These are phyloP conservation scores for Penicillium rolfsii DNA, from an alignment of 2,329 filamentous ascomycete species.

Conservation along the genomic window DNA sequence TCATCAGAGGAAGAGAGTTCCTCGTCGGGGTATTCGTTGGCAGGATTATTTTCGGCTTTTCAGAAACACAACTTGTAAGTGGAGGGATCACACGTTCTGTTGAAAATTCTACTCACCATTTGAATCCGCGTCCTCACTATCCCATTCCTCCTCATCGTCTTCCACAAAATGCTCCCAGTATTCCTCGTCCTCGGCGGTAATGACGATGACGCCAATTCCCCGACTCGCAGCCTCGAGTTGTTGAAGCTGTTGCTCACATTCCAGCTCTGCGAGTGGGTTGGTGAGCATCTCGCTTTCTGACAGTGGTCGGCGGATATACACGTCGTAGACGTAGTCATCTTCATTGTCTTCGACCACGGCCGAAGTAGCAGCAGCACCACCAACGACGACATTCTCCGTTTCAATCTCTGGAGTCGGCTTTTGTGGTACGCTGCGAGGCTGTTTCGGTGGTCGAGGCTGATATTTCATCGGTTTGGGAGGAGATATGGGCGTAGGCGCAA, in stretches of 20 bases:
- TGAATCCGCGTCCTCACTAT: conserved; percentile 65
- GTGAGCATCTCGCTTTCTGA: conserved; percentile 38
- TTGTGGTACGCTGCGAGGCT: conserved; percentile 23
- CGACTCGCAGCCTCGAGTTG: conserved; percentile 37
- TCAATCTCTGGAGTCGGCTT: neutral
- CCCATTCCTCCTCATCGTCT: conserved; percentile 59
- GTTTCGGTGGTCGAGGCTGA: conserved; percentile 41
- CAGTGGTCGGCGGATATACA: conserved; percentile 58
- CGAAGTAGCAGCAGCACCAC: neutral
- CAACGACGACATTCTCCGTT: conserved; percentile 10
- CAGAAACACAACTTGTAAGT: neutral
- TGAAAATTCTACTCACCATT: conserved; percentile 51
- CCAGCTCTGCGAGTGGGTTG: conserved; percentile 39
- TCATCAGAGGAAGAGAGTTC: conserved; percentile 54
- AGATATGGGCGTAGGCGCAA: conserved; percentile 13
- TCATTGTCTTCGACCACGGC: conserved; percentile 48
- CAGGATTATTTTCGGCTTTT: conserved; percentile 54
- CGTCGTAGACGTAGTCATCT: conserved; percentile 65
- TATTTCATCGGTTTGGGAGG: conserved; percentile 42
- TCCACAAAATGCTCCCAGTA: conserved; percentile 61
- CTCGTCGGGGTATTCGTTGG: conserved; percentile 57
- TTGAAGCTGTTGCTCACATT: conserved; percentile 35
- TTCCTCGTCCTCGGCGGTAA: conserved; percentile 50
- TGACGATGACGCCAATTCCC: conserved; percentile 48
- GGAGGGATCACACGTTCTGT: neutral